phyloP scores from a whole-genome alignment of 306 rosid species.

The Abrus precatorius region DNA sequence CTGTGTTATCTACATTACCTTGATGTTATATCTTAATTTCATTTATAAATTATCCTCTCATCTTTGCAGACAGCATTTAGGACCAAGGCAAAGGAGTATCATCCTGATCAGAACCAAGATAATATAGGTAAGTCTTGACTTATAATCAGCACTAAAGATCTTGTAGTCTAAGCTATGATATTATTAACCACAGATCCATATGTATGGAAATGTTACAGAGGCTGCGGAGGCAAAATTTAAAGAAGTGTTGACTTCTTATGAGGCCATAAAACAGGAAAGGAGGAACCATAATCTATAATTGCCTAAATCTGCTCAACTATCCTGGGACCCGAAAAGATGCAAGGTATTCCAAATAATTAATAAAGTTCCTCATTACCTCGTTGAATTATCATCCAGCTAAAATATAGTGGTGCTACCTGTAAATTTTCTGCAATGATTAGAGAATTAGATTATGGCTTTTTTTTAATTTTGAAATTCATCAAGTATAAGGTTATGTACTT shows the following conservation, averaged over 20 bases:
- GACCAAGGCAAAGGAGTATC: slow-evolving; percentile 87
- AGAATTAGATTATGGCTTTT: slow-evolving; percentile 23
- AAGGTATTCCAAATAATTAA: slow-evolving; percentile 44
- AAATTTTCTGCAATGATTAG: slow-evolving; percentile 41
- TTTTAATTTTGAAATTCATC: slow-evolving; percentile 1
- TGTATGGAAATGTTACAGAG: slow-evolving; percentile 62
- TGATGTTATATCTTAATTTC: slow-evolving; percentile 36
- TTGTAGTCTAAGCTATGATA: slow-evolving; percentile 33
- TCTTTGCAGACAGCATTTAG: slow-evolving; percentile 86
- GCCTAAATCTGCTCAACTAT: slow-evolving; percentile 19
- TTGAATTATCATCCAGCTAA: slow-evolving; percentile 43
- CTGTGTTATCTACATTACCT: background rate
- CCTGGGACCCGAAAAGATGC: slow-evolving; percentile 30
- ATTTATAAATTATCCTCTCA: slow-evolving; percentile 4
- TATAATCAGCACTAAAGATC: slow-evolving; percentile 25
- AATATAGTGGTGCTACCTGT: slow-evolving; percentile 37
- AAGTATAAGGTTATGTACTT: slow-evolving; percentile 38
- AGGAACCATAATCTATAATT: slow-evolving; percentile 51
- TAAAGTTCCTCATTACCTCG: slow-evolving; percentile 39
- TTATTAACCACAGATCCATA: slow-evolving; percentile 31
- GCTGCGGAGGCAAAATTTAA: slow-evolving; percentile 96
- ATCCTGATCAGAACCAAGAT: slow-evolving; percentile 97
- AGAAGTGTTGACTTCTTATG: slow-evolving; percentile 90
- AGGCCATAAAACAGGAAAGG: slow-evolving; percentile 91
- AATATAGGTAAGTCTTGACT: slow-evolving; percentile 69